Base-by-base conservation (phyloP, 73 alveolate species). In the Paraurostyla sp. region DNA sequence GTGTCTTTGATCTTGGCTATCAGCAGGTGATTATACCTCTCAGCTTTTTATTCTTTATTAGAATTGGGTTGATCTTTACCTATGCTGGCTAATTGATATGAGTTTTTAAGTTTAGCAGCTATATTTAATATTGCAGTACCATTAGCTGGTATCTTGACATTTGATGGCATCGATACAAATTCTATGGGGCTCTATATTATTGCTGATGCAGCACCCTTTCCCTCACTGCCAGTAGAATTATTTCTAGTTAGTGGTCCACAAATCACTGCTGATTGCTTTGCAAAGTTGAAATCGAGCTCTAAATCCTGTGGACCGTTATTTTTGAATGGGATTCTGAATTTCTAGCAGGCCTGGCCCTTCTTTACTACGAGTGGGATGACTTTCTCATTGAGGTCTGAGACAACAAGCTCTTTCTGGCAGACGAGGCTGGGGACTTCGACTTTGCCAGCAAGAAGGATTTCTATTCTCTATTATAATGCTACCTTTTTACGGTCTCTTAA, bases 301-400 rank as follows among this genome's bases (percentile, higher is more conserved):
- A 88, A 45, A 23, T 88, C 94, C 35, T 54, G 60, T 1, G 85
- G 45, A 36, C 94, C 94, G 18, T 59, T 76, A 60, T 76, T 88
- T 45, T 76, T 88, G 75, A 88, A 88, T 0, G 94, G 94, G 18
- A 88, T 45, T 76, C 94, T 76, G 54, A 57, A 88, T 58, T 88
- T 88, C 76, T 76, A 71, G 76, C 68, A 32, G 0, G 90, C 71
- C 16, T 33, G 25, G 23, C 81, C 80, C 48, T 76, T 76, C 73
- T 88, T 88, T 20, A 88, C 75, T 9, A 75, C 94, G 15, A 88
- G 57, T 2, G 87, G 87, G 27, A 85, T 51, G 0, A 85, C 76
- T 49, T 35, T 65, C 54, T 69, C 87, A 33, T 69, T 65, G 32
- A 35, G 11, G 18, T 43, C 50, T 0, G 80, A 49, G 33, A 43